These are phyloP conservation scores for Drosera capensis DNA, from an alignment of 148 eudicot genomes.

Conservation along the genomic window DNA sequence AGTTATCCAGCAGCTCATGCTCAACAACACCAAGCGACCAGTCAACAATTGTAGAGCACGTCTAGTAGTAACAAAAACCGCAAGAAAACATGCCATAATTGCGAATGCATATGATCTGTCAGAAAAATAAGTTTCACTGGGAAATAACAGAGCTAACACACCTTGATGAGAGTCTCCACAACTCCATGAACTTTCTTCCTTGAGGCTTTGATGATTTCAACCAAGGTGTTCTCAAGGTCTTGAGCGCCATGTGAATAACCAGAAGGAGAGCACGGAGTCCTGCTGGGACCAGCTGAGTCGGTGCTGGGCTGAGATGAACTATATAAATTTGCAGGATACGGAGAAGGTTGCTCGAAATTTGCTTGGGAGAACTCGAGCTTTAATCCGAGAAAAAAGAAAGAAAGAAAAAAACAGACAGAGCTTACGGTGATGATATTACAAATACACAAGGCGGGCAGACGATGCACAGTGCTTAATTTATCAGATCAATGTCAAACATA, in stretches of 20 bases:
- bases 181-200: constrained; percentile 48
- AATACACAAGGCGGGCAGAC: too few relatives aligned
- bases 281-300: constrained; percentile 20
- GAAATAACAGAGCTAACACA: constrained; percentile 10
- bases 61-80: too few relatives aligned
- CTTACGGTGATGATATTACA: background rate
- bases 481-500: too few relatives aligned
- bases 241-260: constrained; percentile 18
- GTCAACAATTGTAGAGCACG: too few relatives aligned
- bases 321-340: constrained; percentile 22
- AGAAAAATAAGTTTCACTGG: background rate
- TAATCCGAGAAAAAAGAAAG: constrained; percentile 20
- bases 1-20: too few relatives aligned
- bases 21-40: too few relatives aligned
- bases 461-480: too few relatives aligned
- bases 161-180: constrained; percentile 82
- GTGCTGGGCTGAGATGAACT: constrained; percentile 14
- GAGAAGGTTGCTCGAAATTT: constrained; percentile 32
- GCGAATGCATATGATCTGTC: too few relatives aligned
- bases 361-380: too few relatives aligned
- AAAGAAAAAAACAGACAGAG: background rate
- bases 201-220: constrained; percentile 52
- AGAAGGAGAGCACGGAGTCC: constrained; percentile 4
- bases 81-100: too few relatives aligned
- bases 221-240: constrained; percentile 36